Base-by-base conservation (phyloP, 2,329 filamentous ascomycete species). In the Penicillium digitatum region DNA sequence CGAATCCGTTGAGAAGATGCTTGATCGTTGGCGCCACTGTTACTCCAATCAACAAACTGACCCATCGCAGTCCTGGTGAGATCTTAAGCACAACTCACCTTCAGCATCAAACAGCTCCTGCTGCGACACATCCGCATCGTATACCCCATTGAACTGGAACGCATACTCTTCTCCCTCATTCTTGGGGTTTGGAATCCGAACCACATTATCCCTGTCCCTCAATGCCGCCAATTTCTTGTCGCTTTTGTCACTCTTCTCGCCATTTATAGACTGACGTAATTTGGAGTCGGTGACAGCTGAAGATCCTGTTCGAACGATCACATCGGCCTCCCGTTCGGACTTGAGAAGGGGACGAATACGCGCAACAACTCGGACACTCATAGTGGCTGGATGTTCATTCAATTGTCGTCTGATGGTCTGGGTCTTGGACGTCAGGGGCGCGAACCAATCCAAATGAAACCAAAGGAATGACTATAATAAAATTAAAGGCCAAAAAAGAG, bases 131-230 rank as follows among this genome's bases (percentile, higher is more conserved):
- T 82, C 74, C 65, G 87, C 84, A 68, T 90, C 90, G 73, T 96
- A 97, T 52, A 97, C 93, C 63, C 88, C 84, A 79, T 94, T 95
- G 81, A 97, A 97, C 49, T 92, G 85, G 72, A 97, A 99, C 51
- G 88, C 91, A 75, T 92, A 97, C 68, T 92, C 88, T 74, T 97
- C 93, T 22, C 82, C 79, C 61, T 90, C 89, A 68, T 96, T 96
- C 78, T 94, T 96, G 0, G 93, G 92, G 69, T 91, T 96, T 3
- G 93, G 93, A 66, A 97, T 95, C 72, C 88, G 87, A 68, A 97
- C 85, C 29, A 95, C 77, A 26, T 82, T 84, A 20, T 85, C 80
- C 61, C 80, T 82, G 62, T 82, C 82, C 44, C 82, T 76, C 48
- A 71, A 55, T 34, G 69, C 64, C 2, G 68, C 69, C 42, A 69